phyloP scores from a whole-genome alignment of 768 basidiomycete species.

The Coprinopsis strossmayeri region DNA sequence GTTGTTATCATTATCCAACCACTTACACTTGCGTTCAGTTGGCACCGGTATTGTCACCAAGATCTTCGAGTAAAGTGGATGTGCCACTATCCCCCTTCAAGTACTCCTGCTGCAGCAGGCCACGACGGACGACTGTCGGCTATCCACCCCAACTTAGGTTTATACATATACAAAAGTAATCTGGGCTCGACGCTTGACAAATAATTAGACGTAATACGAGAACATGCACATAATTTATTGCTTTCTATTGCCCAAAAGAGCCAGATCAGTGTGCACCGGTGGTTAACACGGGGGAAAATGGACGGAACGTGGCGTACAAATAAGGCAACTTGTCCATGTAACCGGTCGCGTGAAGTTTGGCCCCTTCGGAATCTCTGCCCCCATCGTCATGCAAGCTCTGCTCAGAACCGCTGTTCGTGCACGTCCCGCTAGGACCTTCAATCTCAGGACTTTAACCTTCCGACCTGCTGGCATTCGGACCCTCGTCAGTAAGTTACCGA shows the following conservation, averaged over 20 bases:
- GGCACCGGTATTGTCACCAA: constrained; percentile 94
- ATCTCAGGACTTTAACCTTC: constrained; percentile 12
- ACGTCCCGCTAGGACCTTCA: constrained; percentile 19
- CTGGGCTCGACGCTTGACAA: not conserved
- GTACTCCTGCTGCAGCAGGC: not conserved
- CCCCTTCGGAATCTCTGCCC: constrained; percentile 5
- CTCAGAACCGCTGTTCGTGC: constrained; percentile 26
- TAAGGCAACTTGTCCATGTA: not conserved
- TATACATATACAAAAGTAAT: constrained; percentile 4
- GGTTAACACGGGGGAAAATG: not conserved
- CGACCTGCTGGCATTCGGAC: constrained; percentile 35
- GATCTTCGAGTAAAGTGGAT: constrained; percentile 52
- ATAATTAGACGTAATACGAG: constrained; percentile 6
- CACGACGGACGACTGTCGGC: not conserved
- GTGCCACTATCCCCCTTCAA: not conserved
- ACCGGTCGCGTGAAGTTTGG: not conserved
- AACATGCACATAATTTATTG: constrained; percentile 14
- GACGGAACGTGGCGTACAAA: not conserved
- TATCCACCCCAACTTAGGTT: constrained; percentile 1
- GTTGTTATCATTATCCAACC: too few relatives aligned
- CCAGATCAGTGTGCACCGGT: not conserved
- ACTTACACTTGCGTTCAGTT: constrained; percentile 41
- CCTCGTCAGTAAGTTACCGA: constrained; percentile 49
- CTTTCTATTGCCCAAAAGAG: not conserved
- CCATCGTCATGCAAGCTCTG: constrained; percentile 30